Evolutionary conservation across 148 eudicot species (phyloP), one percentile per base, ranked within the genome.

Genomic region (Dysphania ambrosioides): DNA sequence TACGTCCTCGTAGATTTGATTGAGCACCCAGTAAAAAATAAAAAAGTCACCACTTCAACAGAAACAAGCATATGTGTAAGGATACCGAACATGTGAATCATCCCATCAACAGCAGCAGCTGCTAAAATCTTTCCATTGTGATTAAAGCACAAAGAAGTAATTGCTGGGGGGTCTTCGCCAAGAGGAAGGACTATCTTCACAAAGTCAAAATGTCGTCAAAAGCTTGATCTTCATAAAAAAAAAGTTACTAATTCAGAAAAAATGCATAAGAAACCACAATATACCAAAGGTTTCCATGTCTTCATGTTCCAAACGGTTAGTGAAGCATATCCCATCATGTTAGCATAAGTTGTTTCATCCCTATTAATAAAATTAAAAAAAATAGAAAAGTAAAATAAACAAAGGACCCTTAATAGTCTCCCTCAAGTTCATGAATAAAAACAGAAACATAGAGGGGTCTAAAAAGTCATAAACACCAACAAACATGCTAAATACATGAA

Each of bases 71-170:
- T n/a, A n/a, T n/a, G 31, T n/a, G 58, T 12, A 77, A 91, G 98
- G 97, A 94, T 94, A 91, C 98, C 98, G 84, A 94, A 94, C 89
- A 94, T 94, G 81, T 94, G 98, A 83, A 94, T 90, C 98, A 94
- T 91, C 80, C 98, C 98, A 88, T 94, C 98, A 72, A 85, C 91
- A 67, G 98, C 98, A 81, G 97, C 89, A 82, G 97, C 98, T 70
- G 97, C 98, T 82, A 94, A 85, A 74, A 94, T 91, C 86, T 94
- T 94, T 68, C 98, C 98, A 68, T 94, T 94, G 83, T 94, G 98
- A 83, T 91, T 94, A 85, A 94, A 94, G 82, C 96, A 86, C 79
- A 91, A 57, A 31, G 97, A 94, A 66, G 97, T 94, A 74, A 94
- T 90, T 68, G 97, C 96, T 44, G 98, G 98, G 38, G 98, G 96